A percentile compares a stretch with the other conserved stretches of the same genome.
Evolutionary conservation across 192 early-diverging fungal genomes (phyloP).

Genomic region (Umbelopsis vinacea): DNA sequence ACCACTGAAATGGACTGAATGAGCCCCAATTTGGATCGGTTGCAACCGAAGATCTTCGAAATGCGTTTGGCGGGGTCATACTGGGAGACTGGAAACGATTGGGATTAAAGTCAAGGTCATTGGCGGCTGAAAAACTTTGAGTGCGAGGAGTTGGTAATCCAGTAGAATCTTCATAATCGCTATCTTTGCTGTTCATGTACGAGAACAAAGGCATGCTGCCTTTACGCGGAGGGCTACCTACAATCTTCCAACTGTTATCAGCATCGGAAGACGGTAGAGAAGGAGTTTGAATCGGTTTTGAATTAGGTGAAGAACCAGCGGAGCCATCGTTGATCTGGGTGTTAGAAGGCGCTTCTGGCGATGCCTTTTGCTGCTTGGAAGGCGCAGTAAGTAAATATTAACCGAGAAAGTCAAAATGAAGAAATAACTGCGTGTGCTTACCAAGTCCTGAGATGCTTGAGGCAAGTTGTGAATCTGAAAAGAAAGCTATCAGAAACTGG

Average conservation of each 20-base stretch:
- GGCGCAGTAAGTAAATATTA: neutral
- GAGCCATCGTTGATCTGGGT: slow-evolving; percentile 16
- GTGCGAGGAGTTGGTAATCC: neutral
- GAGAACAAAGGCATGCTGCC: slow-evolving; percentile 28
- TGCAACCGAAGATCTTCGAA: slow-evolving; percentile 1
- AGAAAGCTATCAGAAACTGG: neutral
- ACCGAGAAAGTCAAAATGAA: neutral
- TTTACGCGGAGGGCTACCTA: slow-evolving; percentile 40
- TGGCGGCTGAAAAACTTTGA: slow-evolving; percentile 8
- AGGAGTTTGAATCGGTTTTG: slow-evolving; percentile 20
- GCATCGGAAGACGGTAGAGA: slow-evolving; percentile 11
- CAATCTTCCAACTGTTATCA: slow-evolving; percentile 39
- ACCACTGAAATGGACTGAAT: slow-evolving; percentile 55
- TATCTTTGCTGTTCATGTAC: neutral
- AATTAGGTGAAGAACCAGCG: slow-evolving; percentile 16
- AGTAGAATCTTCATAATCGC: slow-evolving; percentile 6
- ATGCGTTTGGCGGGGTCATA: neutral
- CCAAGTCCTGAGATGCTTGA: slow-evolving; percentile 7
- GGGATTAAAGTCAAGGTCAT: slow-evolving; percentile 5
- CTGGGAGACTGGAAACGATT: neutral
- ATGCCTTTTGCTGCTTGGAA: neutral
- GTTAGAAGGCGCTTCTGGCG: neutral
- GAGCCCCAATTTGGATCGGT: slow-evolving; percentile 48
- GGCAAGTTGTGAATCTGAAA: neutral
- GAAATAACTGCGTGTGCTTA: neutral